These are phyloP conservation scores for Coemansia sp. DNA, from an alignment of 192 early-diverging fungal genomes.

Conservation along the genomic window DNA sequence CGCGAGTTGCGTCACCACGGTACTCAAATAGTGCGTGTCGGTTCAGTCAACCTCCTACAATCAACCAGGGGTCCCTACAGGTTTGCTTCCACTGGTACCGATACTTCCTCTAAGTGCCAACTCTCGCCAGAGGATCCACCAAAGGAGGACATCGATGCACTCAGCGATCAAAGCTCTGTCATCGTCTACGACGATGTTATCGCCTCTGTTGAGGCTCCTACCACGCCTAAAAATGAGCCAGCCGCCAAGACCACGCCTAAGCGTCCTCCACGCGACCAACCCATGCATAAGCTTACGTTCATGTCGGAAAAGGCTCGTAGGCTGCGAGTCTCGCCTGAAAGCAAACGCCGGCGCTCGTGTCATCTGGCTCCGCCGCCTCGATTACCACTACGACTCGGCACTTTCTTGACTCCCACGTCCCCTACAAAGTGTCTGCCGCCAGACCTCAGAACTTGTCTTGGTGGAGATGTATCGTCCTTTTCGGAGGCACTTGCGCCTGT, in stretches of 20 bases:
- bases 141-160: background rate
- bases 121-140: constrained; percentile 1
- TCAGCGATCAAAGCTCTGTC: background rate
- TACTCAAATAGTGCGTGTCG: constrained; percentile 39
- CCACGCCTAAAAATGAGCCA: background rate
- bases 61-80: constrained; percentile 24
- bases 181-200: background rate
- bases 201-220: background rate
- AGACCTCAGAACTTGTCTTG: constrained; percentile 2
- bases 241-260: background rate
- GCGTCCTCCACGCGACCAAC: background rate
- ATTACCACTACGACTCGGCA: background rate
- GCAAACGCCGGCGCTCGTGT: constrained; percentile 1
- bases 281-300: constrained; percentile 20
- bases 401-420: constrained; percentile 8
- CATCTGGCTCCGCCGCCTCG: background rate
- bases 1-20: constrained; percentile 39
- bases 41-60: constrained; percentile 33
- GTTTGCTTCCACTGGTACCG: constrained; percentile 9
- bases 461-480: constrained; percentile 22
- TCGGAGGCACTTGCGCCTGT: background rate
- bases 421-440: constrained; percentile 16
- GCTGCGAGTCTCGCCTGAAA: constrained; percentile 22
- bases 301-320: constrained; percentile 25
- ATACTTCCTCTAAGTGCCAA: background rate